Conservation (phyloP, 805 yeast species). For the Teunomyces barrocoloradensis region DNA sequence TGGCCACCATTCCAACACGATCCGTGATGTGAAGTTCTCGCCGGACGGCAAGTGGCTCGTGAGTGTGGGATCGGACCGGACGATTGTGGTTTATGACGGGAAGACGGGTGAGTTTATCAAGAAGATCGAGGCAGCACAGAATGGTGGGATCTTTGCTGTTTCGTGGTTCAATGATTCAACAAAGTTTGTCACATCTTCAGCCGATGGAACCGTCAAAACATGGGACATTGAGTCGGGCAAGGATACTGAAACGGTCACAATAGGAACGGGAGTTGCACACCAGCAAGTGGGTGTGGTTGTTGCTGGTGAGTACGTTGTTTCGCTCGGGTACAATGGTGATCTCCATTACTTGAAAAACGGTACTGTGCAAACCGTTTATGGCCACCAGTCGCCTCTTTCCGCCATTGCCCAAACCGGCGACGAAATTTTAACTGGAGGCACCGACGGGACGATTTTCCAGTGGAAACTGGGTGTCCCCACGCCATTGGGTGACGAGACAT, state of each 20-base stretch:
- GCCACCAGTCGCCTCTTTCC: slow-evolving; percentile 84
- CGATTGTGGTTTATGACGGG: slow-evolving; percentile 79
- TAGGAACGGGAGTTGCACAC: slow-evolving; percentile 45
- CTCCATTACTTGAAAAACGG: slow-evolving; percentile 55
- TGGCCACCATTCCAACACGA: slow-evolving; percentile 72
- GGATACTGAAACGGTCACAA: slow-evolving; percentile 47
- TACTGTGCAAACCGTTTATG: slow-evolving; percentile 42
- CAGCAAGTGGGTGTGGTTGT: slow-evolving; percentile 82
- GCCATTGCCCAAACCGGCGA: slow-evolving; percentile 39
- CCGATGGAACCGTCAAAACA: slow-evolving; percentile 71
- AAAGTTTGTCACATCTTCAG: slow-evolving; percentile 74
- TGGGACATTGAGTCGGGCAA: slow-evolving; percentile 50
- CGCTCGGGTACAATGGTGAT: slow-evolving; percentile 71
- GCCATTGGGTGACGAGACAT: slow-evolving; percentile 28
- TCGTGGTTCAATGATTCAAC: slow-evolving; percentile 60
- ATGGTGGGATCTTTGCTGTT: slow-evolving; percentile 78
- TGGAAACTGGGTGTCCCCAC: slow-evolving; percentile 51
- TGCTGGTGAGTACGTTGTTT: slow-evolving; percentile 55
- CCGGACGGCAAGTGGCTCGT: slow-evolving; percentile 75
- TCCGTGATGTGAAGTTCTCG: slow-evolving; percentile 77
- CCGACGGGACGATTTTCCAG: slow-evolving; percentile 69
- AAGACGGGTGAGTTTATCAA: slow-evolving; percentile 72
- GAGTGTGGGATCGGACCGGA: slow-evolving; percentile 83
- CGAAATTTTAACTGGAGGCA: slow-evolving; percentile 61
- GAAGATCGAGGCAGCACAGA: slow-evolving; percentile 54